Percentiles rank a stretch among this genome's conserved stretches.
Conservation (phyloP, 805 yeast species). For the Ogataea nitratoaversa region DNA sequence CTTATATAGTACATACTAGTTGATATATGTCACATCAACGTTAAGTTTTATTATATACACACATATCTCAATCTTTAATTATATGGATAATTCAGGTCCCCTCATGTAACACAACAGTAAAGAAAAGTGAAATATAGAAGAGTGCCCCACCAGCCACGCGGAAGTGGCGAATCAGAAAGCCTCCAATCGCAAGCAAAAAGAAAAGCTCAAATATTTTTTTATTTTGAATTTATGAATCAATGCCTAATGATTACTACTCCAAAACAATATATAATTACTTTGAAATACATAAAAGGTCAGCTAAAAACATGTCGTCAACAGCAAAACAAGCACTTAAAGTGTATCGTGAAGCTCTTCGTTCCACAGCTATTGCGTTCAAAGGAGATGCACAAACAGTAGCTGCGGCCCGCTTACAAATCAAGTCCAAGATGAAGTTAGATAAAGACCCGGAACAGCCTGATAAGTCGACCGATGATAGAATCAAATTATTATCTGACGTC, state of each 20-base stretch:
- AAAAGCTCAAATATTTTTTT: no score
- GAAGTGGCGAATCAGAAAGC: neutral
- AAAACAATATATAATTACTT: no score
- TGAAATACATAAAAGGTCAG: no score
- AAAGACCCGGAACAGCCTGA: slow-evolving; percentile 40
- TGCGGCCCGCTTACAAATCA: slow-evolving; percentile 61
- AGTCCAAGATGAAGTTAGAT: slow-evolving; percentile 42
- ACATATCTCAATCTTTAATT: neutral
- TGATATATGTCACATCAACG: no score
- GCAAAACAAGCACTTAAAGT: slow-evolving; percentile 35
- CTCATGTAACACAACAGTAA: no score
- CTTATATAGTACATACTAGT: no score
- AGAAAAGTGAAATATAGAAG: no score
- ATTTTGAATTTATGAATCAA: no score
- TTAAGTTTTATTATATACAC: slow-evolving; percentile 2
- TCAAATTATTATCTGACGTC: slow-evolving; percentile 63
- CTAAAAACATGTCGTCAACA: slow-evolving; percentile 16
- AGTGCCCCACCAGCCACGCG: neutral
- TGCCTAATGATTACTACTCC: no score
- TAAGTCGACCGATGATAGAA: slow-evolving; percentile 44
- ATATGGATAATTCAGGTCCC: no score
- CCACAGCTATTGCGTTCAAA: slow-evolving; percentile 57
- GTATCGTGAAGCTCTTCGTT: slow-evolving; percentile 63
- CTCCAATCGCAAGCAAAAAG: no score
- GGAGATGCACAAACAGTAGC: slow-evolving; percentile 43